Evolutionary conservation across 345 rosid species (phyloP), one percentile per base, ranked within the genome.

Genomic region (Hypericum perforatum): DNA sequence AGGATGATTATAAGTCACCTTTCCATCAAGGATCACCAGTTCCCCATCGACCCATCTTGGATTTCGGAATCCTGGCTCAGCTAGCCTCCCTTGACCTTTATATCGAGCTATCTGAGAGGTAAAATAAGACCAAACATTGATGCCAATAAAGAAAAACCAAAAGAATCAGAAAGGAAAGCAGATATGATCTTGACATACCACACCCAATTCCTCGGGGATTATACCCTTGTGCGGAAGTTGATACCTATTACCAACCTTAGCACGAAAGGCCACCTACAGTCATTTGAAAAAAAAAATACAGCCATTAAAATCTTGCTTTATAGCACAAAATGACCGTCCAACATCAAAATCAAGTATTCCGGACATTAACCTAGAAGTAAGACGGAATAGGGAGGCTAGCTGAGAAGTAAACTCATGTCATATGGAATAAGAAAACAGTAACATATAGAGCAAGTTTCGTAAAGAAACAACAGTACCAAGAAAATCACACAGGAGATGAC

Each of bases 1-100:
- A n/a, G n/a, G n/a, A n/a, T n/a, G n/a, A n/a, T n/a, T n/a, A n/a
- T n/a, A n/a, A n/a, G n/a, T n/a, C n/a, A 91, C 98, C 98, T 91
- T 91, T 64, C 98, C 96, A 43, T 87, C 96, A 41, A 87, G 81
- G 74, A 91, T 78, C 63, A 91, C 90, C 63, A 91, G 88, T 80
- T 91, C 96, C 16, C 98, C 98, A 22, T 91, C 96, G 69, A 91
- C 96, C 98, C 98, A 91, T 69, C 86, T 76, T 16, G 95, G 95
- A 60, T 82, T 85, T 58, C 59, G 80, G 64, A 75, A 87, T 49
- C 98, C 98, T 32, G 86, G 90, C 53, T 85, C 96, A 45, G 96
- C 90, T 54, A 91, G 88, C 78, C 95, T 79, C 57, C 96, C 98
- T 67, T 91, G 95, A 52, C 96, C 98, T 78, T 70, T 85, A 70